Evolutionary conservation across 352 stramenopile genomes (phyloP).

Genomic region (Thalassiosira mediterranea): DNA sequence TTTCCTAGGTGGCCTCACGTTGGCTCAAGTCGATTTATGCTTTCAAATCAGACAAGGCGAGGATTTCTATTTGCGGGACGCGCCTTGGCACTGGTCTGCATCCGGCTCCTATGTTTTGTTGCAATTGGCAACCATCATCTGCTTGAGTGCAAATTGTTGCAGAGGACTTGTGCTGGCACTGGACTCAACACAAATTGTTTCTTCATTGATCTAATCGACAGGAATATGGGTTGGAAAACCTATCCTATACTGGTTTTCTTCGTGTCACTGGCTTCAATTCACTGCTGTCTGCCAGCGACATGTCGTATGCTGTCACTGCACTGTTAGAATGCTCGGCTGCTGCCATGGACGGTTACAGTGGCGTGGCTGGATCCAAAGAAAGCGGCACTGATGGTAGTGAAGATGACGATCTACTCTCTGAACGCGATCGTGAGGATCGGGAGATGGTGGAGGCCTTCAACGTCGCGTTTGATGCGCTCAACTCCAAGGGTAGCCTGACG

Average conservation of each 20-base stretch:
- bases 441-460: conserved; percentile 81
- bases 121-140: no score
- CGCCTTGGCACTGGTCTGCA: no score
- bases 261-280: conserved; percentile 94
- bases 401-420: conserved; percentile 22
- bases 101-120: no score
- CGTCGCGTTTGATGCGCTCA: conserved; percentile 86
- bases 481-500: conserved; percentile 46
- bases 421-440: conserved; percentile 54
- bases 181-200: no score
- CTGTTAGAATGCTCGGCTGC: conserved; percentile 88
- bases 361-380: no score
- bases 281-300: conserved; percentile 92
- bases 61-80: no score
- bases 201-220: no score
- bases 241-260: conserved; percentile 96
- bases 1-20: no score
- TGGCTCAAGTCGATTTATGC: no score
- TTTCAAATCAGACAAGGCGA: no score
- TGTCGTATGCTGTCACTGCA: conserved; percentile 92
- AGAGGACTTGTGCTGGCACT: no score
- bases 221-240: conserved; percentile 94
- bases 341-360: conserved; percentile 53
- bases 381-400: conserved; percentile 40
- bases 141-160: no score